phyloP scores from a whole-genome alignment of 352 stramenopile genomes.

The Pythium graminicola region DNA sequence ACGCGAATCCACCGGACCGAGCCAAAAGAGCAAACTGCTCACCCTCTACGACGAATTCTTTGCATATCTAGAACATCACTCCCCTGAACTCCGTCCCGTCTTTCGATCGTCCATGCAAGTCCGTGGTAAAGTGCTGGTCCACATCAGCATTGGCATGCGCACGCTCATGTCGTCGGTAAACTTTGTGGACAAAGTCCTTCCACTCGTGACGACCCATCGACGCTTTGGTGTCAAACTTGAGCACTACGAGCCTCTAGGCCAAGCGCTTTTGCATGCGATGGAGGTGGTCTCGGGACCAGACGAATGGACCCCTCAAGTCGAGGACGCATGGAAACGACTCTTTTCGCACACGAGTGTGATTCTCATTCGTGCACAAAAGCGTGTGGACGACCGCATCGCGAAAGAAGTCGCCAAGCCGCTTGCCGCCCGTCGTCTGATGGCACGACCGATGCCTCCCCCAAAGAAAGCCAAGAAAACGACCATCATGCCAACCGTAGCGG shows the following conservation, averaged over 20 bases:
- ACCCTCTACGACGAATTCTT: slow-evolving; percentile 30
- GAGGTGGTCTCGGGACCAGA: slow-evolving; percentile 27
- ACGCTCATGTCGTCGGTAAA: slow-evolving; percentile 32
- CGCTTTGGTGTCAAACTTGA: slow-evolving; percentile 45
- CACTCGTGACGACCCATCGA: slow-evolving; percentile 41
- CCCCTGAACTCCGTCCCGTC: slow-evolving; percentile 41
- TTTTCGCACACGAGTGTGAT: slow-evolving; percentile 40
- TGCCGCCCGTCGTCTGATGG: background rate
- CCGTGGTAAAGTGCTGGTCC: slow-evolving; percentile 36
- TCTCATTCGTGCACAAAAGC: slow-evolving; percentile 29
- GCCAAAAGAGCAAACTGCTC: background rate
- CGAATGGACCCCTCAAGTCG: slow-evolving; percentile 34
- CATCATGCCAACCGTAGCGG: background rate
- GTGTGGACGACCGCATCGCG: slow-evolving; percentile 6
- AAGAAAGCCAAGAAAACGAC: slow-evolving; percentile 4
- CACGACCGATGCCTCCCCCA: background rate
- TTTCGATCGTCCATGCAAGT: slow-evolving; percentile 50
- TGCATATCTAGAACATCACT: slow-evolving; percentile 36
- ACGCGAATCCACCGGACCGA: no score
- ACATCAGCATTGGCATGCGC: slow-evolving; percentile 52
- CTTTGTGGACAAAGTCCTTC: slow-evolving; percentile 31
- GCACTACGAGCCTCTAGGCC: slow-evolving; percentile 35
- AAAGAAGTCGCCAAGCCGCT: slow-evolving; percentile 14
- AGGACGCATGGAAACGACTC: slow-evolving; percentile 35
- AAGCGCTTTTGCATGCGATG: slow-evolving; percentile 37